Evolutionary conservation across 306 rosid genomes (phyloP), one percentile per base, ranked within the genome.

Genomic region (Herpetospermum pedunculosum): DNA sequence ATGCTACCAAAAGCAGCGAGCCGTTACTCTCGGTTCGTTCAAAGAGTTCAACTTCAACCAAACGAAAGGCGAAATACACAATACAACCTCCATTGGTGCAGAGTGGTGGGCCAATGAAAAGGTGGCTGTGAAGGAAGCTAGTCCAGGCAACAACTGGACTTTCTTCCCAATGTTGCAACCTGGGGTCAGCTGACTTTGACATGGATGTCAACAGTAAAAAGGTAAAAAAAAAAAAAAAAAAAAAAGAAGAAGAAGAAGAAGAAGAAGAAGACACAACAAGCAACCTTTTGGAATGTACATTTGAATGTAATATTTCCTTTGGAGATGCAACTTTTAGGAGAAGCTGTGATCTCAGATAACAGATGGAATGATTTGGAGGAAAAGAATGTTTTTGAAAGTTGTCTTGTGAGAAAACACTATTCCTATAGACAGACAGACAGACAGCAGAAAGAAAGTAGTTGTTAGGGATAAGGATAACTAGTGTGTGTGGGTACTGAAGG

Each of bases 1-100:
- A 32, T 79, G 85, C 81, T 84, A 86, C 60, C 86, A 81, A 54
- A 89, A 84, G 83, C 92, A 87, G 65, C 83, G 84, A 73, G 87
- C 97, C 67, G 76, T 82, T 74, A 85, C 83, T 25, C 86, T 87
- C 8, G 84, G 90, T 26, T 87, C 96, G 4, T 80, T 85, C 48
- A 91, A 94, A 80, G 98, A 94, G 73, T 94, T 94, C 84, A 91
- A 83, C 81, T 94, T 94, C 75, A 95, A 91, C 83, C 85, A 75
- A 85, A 86, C 90, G 32, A 89, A 91, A 81, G 84, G 87, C 8
- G 95, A 86, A 68, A 83, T 59, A 54, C 79, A 86, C 21, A 80
- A 64, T 54, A 80, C 88, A 68, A 53, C 91, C 14, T 38, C 83
- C 65, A 80, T 82, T 48, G 88, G 90, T 80, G 62, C 96, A 2